Evolutionary conservation across 1,284 basidiomycete species (phyloP).

Genomic region (Marasmius fiardii): DNA sequence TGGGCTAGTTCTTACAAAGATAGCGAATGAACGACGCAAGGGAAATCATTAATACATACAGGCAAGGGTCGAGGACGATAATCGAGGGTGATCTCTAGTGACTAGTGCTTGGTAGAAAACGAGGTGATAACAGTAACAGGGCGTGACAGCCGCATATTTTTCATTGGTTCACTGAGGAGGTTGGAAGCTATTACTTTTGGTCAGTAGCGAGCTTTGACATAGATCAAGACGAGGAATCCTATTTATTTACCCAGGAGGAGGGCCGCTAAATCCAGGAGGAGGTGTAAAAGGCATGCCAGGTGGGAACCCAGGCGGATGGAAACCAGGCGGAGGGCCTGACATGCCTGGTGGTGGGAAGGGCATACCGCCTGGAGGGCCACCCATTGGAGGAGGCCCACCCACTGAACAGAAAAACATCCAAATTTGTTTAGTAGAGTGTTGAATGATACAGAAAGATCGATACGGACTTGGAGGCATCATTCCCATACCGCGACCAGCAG

Average conservation of each 20-base stretch:
- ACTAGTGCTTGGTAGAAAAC: too few species aligned
- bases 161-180: background rate
- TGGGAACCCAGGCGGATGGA: constrained; percentile 81
- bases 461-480: constrained; percentile 87
- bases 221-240: background rate
- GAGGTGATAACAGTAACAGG: too few species aligned
- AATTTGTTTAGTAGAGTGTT: constrained; percentile 10
- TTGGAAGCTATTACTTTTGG: background rate
- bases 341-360: constrained; percentile 88
- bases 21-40: background rate
- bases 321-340: constrained; percentile 79
- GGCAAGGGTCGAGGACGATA: background rate
- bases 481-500: constrained; percentile 96
- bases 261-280: constrained; percentile 75
- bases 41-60: background rate
- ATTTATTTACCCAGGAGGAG: constrained; percentile 75
- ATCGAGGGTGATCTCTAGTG: too few species aligned
- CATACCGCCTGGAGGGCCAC: constrained; percentile 67
- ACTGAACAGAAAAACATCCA: constrained; percentile 17
- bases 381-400: constrained; percentile 70
- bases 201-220: too few species aligned
- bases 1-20: background rate
- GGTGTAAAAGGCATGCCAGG: constrained; percentile 78
- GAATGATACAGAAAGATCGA: constrained; percentile 12
- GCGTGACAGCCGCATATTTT: background rate